Evolutionary conservation across 2,329 filamentous ascomycete genomes (phyloP), one percentile per base, ranked within the genome.

Genomic region (Xylaria hypoxylon): DNA sequence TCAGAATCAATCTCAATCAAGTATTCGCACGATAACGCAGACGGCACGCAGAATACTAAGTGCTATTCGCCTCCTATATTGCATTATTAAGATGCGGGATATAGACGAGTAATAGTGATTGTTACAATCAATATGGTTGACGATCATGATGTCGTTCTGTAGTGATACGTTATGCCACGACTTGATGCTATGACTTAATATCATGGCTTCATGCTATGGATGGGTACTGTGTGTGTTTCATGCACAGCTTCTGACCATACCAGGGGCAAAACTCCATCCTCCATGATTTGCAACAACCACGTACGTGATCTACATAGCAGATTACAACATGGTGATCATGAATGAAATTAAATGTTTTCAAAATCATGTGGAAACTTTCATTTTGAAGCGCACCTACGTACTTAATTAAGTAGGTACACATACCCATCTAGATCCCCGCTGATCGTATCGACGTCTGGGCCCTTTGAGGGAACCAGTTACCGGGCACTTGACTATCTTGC

Each of bases 381-480:
- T 47, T 47, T 5, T 15, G 19, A 44, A 6, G 15, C 13, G 26
- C 3, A 5, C 15, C 13, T 13, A 42, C 2, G 13, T 56, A 40
- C n/a, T n/a, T n/a, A n/a, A n/a, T n/a, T n/a, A n/a, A n/a, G n/a
- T n/a, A n/a, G n/a, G n/a, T n/a, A n/a, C n/a, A n/a, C 35, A 61
- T 53, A 19, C 19, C 28, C 44, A 50, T 44, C 26, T 17, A 1
- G 19, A 47, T 22, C 42, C 15, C 10, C 11, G 4, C 48, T 3
- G 15, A 45, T 10, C 17, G 0, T 22, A n/a, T n/a, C 48, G 22
- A 5, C 17, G 19, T 56, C 40, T 35, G 6, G 3, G 40, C 31
- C 22, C 55, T 31, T 50, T 5, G 19, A 11, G 8, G 26, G 28
- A 50, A 45, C 57, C 57, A 40, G 51, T 57, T 40, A 61, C 57